Percentiles rank a stretch among this genome's conserved stretches.
phyloP scores from a whole-genome alignment of 1,139 yeast species.

The Chernovozyma sophiae-reginae region DNA sequence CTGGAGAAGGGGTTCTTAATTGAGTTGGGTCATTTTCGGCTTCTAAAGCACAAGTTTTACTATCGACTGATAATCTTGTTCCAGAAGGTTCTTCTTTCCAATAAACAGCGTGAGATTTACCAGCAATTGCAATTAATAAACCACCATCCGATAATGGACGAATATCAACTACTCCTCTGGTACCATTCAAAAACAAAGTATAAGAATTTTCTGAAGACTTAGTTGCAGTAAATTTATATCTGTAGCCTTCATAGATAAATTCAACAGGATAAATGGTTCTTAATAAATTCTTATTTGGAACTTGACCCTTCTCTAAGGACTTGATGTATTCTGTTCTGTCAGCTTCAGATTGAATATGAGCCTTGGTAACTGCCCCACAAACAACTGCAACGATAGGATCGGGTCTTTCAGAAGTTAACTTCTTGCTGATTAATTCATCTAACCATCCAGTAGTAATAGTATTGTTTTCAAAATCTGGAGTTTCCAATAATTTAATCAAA shows the following conservation, averaged over 20 bases:
- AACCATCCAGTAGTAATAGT: constrained; percentile 98
- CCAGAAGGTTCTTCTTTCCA: constrained; percentile 98
- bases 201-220: constrained; percentile 82
- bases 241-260: constrained; percentile 88
- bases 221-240: constrained; percentile 93
- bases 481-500: constrained; percentile 87
- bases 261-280: constrained; percentile 90
- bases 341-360: constrained; percentile 75
- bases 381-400: constrained; percentile 85
- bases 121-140: constrained; percentile 78
- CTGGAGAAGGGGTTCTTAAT: constrained; percentile 97
- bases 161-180: constrained; percentile 83
- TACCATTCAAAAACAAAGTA: constrained; percentile 89
- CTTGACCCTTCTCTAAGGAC: constrained; percentile 91
- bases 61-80: constrained; percentile 91
- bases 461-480: constrained; percentile 94
- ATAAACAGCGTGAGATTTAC: constrained; percentile 90
- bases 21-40: constrained; percentile 98
- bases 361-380: constrained; percentile 96
- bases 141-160: constrained; percentile 93
- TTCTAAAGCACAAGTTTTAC: constrained; percentile 90
- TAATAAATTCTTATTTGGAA: constrained; percentile 73
- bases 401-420: constrained; percentile 95
- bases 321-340: constrained; percentile 64
- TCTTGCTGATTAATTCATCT: constrained; percentile 89